phyloP scores from a whole-genome alignment of 2,329 filamentous ascomycete species.

The Penicillium occitanis region DNA sequence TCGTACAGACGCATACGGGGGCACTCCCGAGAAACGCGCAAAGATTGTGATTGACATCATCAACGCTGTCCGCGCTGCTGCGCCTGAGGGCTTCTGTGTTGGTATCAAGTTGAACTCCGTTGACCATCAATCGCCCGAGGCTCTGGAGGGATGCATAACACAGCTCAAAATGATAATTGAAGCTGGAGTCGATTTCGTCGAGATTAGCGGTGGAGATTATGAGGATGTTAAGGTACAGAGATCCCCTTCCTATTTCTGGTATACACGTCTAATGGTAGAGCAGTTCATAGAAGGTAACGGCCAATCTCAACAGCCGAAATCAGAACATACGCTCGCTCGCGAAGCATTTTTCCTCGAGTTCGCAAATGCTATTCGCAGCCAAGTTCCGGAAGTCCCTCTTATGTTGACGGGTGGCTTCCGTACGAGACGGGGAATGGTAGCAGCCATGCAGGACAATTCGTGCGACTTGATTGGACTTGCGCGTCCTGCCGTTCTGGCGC shows the following conservation, averaged over 20 bases:
- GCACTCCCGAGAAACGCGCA: conserved; percentile 47
- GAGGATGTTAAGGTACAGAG: conserved; percentile 51
- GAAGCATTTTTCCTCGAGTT: conserved; percentile 71
- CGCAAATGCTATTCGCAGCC: conserved; percentile 51
- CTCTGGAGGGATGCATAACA: conserved; percentile 53
- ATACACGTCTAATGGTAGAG: neutral
- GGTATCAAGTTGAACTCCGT: conserved; percentile 55
- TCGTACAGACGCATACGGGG: conserved; percentile 53
- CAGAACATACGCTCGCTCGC: conserved; percentile 51
- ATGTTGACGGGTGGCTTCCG: conserved; percentile 66
- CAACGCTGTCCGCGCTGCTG: conserved; percentile 41
- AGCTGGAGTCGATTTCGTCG: conserved; percentile 60
- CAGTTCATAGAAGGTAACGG: conserved; percentile 37
- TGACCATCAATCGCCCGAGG: conserved; percentile 40
- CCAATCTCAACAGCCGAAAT: conserved; percentile 10
- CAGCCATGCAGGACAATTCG: conserved; percentile 47
- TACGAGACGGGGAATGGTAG: conserved; percentile 51
- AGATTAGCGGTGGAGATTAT: conserved; percentile 63
- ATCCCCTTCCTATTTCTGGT: neutral
- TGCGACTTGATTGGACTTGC: conserved; percentile 54
- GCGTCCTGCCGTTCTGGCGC: conserved; percentile 48
- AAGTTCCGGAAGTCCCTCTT: conserved; percentile 48
- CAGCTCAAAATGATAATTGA: conserved; percentile 53
- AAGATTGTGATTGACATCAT: conserved; percentile 50
- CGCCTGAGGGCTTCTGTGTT: conserved; percentile 47